A percentile compares a stretch with the other conserved stretches of the same genome.
These are phyloP conservation scores for Boletus reticulatus DNA, from an alignment of 768 basidiomycete genomes.

Conservation along the genomic window DNA sequence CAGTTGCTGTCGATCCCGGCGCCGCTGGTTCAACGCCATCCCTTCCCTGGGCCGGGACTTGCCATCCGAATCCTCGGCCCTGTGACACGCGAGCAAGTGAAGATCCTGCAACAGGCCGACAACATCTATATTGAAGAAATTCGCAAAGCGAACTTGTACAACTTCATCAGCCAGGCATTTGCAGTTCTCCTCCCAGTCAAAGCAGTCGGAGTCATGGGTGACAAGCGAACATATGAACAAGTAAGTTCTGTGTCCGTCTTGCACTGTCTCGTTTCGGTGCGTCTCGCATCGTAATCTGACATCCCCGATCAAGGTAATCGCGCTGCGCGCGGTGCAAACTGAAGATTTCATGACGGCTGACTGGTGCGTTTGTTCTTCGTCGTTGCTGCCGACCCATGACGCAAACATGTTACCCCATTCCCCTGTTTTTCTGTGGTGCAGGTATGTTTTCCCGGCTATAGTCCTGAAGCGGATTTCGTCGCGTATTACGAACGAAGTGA, in stretches of 20 bases:
- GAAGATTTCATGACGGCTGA: conserved; percentile 99
- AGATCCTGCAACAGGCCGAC: conserved; percentile 88
- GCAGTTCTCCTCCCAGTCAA: conserved; percentile 94
- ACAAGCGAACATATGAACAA: conserved; percentile 95
- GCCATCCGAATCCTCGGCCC: conserved; percentile 97
- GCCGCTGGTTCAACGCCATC: conserved; percentile 92
- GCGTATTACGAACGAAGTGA: conserved; percentile 96
- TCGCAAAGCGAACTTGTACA: conserved; percentile 86
- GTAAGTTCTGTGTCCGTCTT: conserved; percentile 32
- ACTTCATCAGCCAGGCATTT: conserved; percentile 94
- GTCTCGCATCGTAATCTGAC: neutral
- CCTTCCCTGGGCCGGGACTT: conserved; percentile 97
- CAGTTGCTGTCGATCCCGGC: conserved; percentile 88
- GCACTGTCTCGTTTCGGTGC: neutral
- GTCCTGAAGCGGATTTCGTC: conserved; percentile 90
- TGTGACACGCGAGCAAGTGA: conserved; percentile 90
- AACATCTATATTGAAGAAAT: conserved; percentile 98
- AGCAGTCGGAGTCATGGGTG: conserved; percentile 98
- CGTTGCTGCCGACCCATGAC: neutral
- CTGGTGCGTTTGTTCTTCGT: conserved; percentile 54
- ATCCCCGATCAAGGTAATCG: conserved; percentile 63
- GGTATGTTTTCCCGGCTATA: conserved; percentile 94
- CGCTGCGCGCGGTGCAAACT: conserved; percentile 91
- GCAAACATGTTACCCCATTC: neutral
- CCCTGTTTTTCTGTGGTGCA: conserved; percentile 31